Base-by-base conservation (phyloP, 2,329 filamentous ascomycete genomes). In the Pseudofabraea citricarpa region DNA sequence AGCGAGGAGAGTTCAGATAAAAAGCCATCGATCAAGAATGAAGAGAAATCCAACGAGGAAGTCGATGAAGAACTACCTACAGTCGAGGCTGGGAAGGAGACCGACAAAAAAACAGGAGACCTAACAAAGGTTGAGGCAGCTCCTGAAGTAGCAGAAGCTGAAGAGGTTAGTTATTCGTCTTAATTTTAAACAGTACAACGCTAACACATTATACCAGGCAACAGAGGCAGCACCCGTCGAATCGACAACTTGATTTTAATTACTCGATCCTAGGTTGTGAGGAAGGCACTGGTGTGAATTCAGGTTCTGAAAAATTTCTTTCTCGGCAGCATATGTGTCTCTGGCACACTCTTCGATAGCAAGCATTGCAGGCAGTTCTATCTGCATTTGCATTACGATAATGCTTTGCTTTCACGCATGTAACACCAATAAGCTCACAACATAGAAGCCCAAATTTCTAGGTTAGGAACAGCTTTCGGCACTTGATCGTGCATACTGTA, bases 351-450 rank as follows among this genome's bases (percentile, higher is more conserved):
- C 19, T 45, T 24, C 7, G 27, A 29, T 26, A 15, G 31, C 36
- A 42, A 32, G 12, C n/a, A 20, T 13, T 23, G 20, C n/a, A 31
- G 35, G 45, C 43, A 46, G 23, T 19, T 37, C 36, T 21, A 48
- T 43, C 42, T 47, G 50, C 48, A 50, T 53, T 41, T 49, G 33
- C 41, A 39, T 47, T 48, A 40, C 31, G n/a, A n/a, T n/a, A n/a
- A n/a, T n/a, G n/a, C n/a, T n/a, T n/a, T n/a, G n/a, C n/a, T n/a
- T n/a, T n/a, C 33, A 39, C 49, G 52, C 50, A 50, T 60, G 57
- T 60, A 60, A 55, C 48, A 60, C 45, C 59, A 60, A 22, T 21
- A 37, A 22, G 15, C 21, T 49, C 49, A 54, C 46, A 54, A 45
- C 46, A 40, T 41, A 52, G 51, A 47, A 44, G 50, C 29, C 46